These are phyloP conservation scores for Rhamnella rubrinervis DNA, from an alignment of 331 rosid genomes.

Conservation along the genomic window DNA sequence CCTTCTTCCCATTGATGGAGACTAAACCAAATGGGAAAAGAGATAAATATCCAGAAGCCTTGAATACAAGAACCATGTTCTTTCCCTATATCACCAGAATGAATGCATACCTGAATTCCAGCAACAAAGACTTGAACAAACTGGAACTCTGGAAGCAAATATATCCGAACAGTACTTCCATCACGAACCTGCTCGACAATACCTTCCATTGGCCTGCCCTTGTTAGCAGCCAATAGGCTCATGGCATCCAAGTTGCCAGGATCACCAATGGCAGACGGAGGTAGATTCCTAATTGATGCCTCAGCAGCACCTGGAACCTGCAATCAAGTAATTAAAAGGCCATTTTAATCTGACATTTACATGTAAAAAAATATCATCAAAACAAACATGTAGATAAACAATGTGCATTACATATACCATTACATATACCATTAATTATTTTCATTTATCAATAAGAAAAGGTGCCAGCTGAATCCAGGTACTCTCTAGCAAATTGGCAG, in stretches of 20 bases:
- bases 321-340: constrained; percentile 28
- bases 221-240: constrained; percentile 75
- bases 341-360: neutral
- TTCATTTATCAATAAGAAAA: too few species aligned
- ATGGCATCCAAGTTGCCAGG: constrained; percentile 80
- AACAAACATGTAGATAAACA: too few species aligned
- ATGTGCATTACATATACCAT: too few species aligned
- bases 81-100: constrained; percentile 6
- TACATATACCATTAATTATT: too few species aligned
- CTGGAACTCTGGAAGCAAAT: constrained; percentile 94
- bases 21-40: constrained; percentile 35
- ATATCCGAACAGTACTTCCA: constrained; percentile 86
- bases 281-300: constrained; percentile 73
- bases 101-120: constrained; percentile 72
- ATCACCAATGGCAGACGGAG: constrained; percentile 92
- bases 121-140: constrained; percentile 96
- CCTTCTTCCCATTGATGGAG: constrained; percentile 92
- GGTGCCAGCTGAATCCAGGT: too few species aligned
- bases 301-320: constrained; percentile 89
- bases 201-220: constrained; percentile 81
- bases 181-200: constrained; percentile 97
- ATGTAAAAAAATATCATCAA: neutral
- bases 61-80: constrained; percentile 1
- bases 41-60: neutral
- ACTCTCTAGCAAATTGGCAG: too few species aligned